Evolutionary conservation across 1,139 yeast species (phyloP).

Genomic region (Yamadazyma spencermartinsiae): DNA sequence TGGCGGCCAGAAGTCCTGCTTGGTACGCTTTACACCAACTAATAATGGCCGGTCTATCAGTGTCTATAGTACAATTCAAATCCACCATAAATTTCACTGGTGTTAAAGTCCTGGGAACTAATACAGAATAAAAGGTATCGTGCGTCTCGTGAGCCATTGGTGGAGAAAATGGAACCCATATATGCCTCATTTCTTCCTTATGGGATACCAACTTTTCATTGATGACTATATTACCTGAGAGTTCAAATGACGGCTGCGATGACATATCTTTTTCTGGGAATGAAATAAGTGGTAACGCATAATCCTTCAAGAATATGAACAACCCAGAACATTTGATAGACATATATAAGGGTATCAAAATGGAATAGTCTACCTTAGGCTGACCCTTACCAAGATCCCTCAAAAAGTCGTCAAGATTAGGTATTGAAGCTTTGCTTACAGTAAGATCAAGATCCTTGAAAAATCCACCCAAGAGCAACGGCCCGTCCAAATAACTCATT

Average conservation of each 20-base stretch:
- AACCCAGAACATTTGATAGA: slow-evolving; percentile 33
- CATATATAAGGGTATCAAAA: slow-evolving; percentile 36
- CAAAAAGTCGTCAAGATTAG: slow-evolving; percentile 38
- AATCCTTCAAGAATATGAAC: slow-evolving; percentile 38
- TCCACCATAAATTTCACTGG: slow-evolving; percentile 46
- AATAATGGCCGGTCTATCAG: slow-evolving; percentile 41
- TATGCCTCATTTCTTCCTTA: slow-evolving; percentile 44
- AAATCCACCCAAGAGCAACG: slow-evolving; percentile 33
- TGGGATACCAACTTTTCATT: slow-evolving; percentile 40
- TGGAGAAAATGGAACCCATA: slow-evolving; percentile 49
- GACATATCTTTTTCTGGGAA: slow-evolving; percentile 36
- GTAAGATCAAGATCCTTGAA: slow-evolving; percentile 36
- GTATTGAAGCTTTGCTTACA: slow-evolving; percentile 24
- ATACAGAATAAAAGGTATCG: slow-evolving; percentile 42
- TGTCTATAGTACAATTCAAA: slow-evolving; percentile 32
- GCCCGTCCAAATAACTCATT: slow-evolving; percentile 36
- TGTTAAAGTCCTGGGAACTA: slow-evolving; percentile 44
- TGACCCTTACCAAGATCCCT: slow-evolving; percentile 40
- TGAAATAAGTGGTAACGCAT: slow-evolving; percentile 42
- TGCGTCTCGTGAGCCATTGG: slow-evolving; percentile 29
- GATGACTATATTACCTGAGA: slow-evolving; percentile 41
- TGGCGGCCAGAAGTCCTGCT: slow-evolving; percentile 38
- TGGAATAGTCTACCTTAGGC: slow-evolving; percentile 42
- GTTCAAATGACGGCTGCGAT: slow-evolving; percentile 27
- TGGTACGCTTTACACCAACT: slow-evolving; percentile 48